These are phyloP conservation scores for Monosporascus ibericus DNA, from an alignment of 2,329 filamentous ascomycete genomes.

Conservation along the genomic window DNA sequence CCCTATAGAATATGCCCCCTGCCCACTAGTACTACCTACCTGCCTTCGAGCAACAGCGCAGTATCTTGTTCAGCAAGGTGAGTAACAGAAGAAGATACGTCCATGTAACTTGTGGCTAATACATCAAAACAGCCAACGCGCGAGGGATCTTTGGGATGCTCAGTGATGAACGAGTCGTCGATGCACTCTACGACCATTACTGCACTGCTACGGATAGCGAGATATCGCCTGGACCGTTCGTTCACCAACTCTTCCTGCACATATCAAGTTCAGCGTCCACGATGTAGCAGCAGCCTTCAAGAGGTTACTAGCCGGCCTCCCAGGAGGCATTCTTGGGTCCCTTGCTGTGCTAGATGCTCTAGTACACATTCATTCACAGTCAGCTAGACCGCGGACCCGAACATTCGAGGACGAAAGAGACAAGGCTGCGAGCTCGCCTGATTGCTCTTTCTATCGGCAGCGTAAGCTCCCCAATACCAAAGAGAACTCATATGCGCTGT, in stretches of 20 bases:
- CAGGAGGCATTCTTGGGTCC: constrained; percentile 61
- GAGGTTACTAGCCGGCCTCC: constrained; percentile 54
- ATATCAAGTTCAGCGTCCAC: constrained; percentile 54
- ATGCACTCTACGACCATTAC: constrained; percentile 59
- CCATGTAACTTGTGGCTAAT: background rate
- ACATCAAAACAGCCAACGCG: constrained; percentile 31
- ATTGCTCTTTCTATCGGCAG: constrained; percentile 58
- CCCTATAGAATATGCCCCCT: constrained; percentile 51
- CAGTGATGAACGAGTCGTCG: constrained; percentile 51
- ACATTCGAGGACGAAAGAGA: constrained; percentile 45
- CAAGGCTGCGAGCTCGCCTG: constrained; percentile 54
- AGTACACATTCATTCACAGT: constrained; percentile 53
- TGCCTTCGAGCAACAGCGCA: constrained; percentile 63
- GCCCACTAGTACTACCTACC: constrained; percentile 54
- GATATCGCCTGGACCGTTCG: constrained; percentile 52
- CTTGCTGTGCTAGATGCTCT: constrained; percentile 55
- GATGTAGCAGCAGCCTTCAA: constrained; percentile 66
- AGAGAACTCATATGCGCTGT: constrained; percentile 61
- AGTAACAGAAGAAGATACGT: constrained; percentile 8
- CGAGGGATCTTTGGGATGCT: constrained; percentile 59
- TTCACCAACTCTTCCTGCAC: constrained; percentile 51
- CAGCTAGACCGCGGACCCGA: constrained; percentile 48
- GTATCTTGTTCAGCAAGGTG: constrained; percentile 55
- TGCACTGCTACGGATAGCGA: constrained; percentile 42
- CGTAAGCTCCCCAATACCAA: constrained; percentile 53